phyloP scores from a whole-genome alignment of 75 land plant species.

The Gnetum montanum region DNA sequence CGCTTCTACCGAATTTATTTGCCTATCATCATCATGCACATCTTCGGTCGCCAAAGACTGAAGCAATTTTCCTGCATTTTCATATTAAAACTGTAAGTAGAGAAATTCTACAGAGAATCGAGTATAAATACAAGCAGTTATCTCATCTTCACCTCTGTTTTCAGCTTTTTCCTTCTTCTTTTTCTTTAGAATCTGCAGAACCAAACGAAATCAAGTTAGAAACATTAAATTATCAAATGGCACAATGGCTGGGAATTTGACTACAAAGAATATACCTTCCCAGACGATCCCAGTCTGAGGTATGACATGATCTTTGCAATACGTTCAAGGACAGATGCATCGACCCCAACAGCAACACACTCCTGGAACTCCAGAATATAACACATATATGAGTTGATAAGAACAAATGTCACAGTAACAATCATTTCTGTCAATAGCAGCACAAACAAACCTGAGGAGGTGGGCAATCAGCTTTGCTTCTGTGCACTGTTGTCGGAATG shows the following conservation, averaged over 20 bases:
- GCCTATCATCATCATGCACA: slow-evolving; percentile 40
- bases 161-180: slow-evolving; percentile 82
- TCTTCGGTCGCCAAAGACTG: slow-evolving; percentile 29
- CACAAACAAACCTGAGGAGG: slow-evolving; percentile 62
- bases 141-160: slow-evolving; percentile 19
- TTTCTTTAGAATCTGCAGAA: slow-evolving; percentile 70
- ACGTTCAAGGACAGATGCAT: slow-evolving; percentile 91
- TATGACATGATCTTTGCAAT: slow-evolving; percentile 98
- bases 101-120: not conserved
- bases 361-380: no score
- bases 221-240: no score
- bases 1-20: slow-evolving; percentile 21
- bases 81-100: not conserved
- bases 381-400: no score
- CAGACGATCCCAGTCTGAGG: slow-evolving; percentile 96
- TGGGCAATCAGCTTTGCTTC: slow-evolving; percentile 99
- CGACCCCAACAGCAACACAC: slow-evolving; percentile 90
- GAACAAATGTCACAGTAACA: not conserved
- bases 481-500: slow-evolving; percentile 93
- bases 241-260: no score
- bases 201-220: no score
- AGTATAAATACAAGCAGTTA: not conserved
- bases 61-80: slow-evolving; percentile 34
- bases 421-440: not conserved
- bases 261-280: slow-evolving; percentile 50